A percentile compares a stretch with the other conserved stretches of the same genome.
Conservation (phyloP, 1,284 basidiomycete genomes). For the Ustilago curta region DNA sequence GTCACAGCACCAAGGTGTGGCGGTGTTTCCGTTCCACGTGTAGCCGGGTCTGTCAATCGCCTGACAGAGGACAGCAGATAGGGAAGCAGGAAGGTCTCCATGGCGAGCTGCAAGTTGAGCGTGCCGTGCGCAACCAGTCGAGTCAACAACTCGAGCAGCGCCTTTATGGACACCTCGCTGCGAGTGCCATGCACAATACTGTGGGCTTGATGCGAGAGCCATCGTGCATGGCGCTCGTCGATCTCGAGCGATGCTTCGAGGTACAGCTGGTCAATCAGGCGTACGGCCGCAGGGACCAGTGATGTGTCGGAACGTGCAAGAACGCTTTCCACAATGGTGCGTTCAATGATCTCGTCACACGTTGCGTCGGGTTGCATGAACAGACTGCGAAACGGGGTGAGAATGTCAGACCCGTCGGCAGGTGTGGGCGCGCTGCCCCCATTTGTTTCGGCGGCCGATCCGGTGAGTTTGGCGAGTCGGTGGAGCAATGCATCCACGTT, state of each 20-base stretch:
- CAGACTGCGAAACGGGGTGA: constrained; percentile 34
- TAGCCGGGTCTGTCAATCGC: constrained; percentile 39
- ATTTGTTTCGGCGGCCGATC: background rate
- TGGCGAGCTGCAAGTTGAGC: constrained; percentile 43
- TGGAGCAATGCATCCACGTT: constrained; percentile 37
- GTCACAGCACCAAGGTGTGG: constrained; percentile 19
- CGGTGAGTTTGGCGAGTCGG: constrained; percentile 18
- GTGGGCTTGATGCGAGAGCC: constrained; percentile 34
- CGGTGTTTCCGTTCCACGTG: constrained; percentile 16
- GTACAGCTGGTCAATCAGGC: constrained; percentile 47
- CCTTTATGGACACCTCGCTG: constrained; percentile 10
- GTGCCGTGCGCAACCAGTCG: constrained; percentile 39
- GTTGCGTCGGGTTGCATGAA: constrained; percentile 38
- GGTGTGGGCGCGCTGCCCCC: constrained; percentile 11
- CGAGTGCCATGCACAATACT: constrained; percentile 24
- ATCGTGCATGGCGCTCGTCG: constrained; percentile 48
- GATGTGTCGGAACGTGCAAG: constrained; percentile 10
- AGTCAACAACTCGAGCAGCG: constrained; percentile 22
- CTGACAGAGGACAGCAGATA: constrained; percentile 20
- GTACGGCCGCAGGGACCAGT: constrained; percentile 27
- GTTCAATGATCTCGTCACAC: constrained; percentile 47
- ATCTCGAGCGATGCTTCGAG: constrained; percentile 53
- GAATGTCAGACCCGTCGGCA: constrained; percentile 27
- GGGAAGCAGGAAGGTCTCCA: constrained; percentile 41
- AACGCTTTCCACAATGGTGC: constrained; percentile 40